Base-by-base conservation (phyloP, 352 stramenopile genomes). In the Hyaloperonospora arabidopsidis region DNA sequence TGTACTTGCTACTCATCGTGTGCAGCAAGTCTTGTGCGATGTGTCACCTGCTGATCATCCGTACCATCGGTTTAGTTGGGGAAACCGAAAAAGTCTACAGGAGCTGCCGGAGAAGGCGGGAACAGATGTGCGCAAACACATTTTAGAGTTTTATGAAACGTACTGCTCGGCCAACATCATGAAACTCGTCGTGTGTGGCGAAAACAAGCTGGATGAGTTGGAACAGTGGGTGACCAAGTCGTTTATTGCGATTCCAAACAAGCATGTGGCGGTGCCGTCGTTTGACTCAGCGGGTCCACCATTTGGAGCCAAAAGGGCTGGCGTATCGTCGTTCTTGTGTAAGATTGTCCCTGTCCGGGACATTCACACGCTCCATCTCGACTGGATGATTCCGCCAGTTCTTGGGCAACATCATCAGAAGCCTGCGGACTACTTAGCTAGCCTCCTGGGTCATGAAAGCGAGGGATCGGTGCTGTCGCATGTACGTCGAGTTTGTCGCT, bases 151-250 rank as follows among this genome's bases (percentile, higher is more conserved):
- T 48, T 87, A 94, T 47, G 44, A 87, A 7, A 57, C 58, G 18
- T 82, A 76, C 53, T 94, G 92, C 59, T 87, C 78, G 18, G 76
- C 80, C 43, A 87, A 86, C 46, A 79, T 90, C 59, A 93, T 94
- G 84, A 87, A 87, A 52, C 67, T 92, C 32, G 81, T 89, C 1
- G 79, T 94, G 17, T 84, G 78, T 19, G 81, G 84, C 14, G 65
- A 92, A 49, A 79, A 93, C 45, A 46, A 62, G 13, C 64, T 93
- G 32, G 81, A 91, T 25, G 74, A 81, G 18, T 56, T 94, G 18
- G 76, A 89, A 48, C 34, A 70, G 14, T 87, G 73, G 72, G 83
- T 87, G 11, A 64, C 60, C 1, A 58, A 67, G 13, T 86, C 75
- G 8, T 94, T 89, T 50, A 75, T 61, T 47, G 44, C 55, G 8